Evolutionary conservation across 495 filamentous ascomycete species (phyloP), one percentile per base, ranked within the genome.

Genomic region (Bombardia bombarda): DNA sequence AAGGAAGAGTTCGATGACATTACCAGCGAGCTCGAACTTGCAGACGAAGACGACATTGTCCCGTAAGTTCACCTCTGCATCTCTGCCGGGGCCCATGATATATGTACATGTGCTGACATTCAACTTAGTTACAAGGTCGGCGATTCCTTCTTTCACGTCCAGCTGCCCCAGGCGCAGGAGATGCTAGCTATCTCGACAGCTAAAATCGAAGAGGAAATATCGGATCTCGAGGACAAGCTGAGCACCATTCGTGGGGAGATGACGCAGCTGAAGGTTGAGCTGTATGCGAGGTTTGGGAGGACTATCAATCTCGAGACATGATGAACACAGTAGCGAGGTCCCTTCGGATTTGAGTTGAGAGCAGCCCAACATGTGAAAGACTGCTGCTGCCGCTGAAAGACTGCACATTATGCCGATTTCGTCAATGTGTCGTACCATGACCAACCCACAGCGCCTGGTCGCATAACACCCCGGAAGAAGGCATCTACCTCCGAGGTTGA

Each of bases 1-100:
- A 97, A 96, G 64, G 93, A 97, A 62, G 92, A 96, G 53, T 76
- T 97, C 4, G 88, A 95, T 51, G 92, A 98, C 60, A 75, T 97
- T 35, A 84, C 82, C 4, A 86, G 70, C 24, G 92, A 98, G 60
- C 73, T 98, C 13, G 92, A 97, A 64, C 78, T 98, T 6, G 89
- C 86, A 20, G 92, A 97, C 66, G 93, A 98, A 55, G 92, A 97
- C 45, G 89, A 95, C 21, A 74, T 83, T 46, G 76, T 98, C 9
- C 90, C 87, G 90, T 96, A 72, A 65, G 70, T 46, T 3, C 16
- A 13, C 23, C 23, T 30, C 33, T n/a, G n/a, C n/a, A n/a, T 28
- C 9, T 13, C 26, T 28, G 26, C 13, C 26, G 26, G 13, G 26
- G 26, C 26, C 6, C 26, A 7, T 7, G 26, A 13, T 13, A 8